Evolutionary conservation across 2,329 filamentous ascomycete species (phyloP), one percentile per base, ranked within the genome.

Genomic region (Fusarium marasasianum): DNA sequence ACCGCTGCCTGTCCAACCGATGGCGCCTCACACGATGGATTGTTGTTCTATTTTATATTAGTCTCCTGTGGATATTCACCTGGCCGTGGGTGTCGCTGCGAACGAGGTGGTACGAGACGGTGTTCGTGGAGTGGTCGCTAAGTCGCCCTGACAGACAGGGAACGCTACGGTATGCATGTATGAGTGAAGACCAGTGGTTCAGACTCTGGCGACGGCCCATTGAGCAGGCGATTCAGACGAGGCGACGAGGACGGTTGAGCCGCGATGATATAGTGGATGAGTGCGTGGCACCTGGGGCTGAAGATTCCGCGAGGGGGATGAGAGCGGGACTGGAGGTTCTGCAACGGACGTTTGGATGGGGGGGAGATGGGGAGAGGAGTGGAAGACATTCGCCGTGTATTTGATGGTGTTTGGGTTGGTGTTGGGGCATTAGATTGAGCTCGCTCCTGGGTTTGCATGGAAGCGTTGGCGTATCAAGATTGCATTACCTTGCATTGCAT

Each of bases 1-100:
- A 89, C 60, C 85, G 88, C 9, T 89, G 88, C 74, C 85, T 83
- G 57, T 84, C 90, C 68, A 94, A 94, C 78, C 82, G 85, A 37
- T 93, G 91, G 89, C 89, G 93, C 1, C 83, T 91, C 51, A 91
- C 86, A 2, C 80, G 79, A 12, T 94, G 91, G 90, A 84, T 94
- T 50, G 84, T 87, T 47, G 89, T 89, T 85, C 50, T 93, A 15
- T 93, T 91, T 82, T 90, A 89, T 78, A 80, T 93, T 11, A 90
- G 90, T 0, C 89, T 94, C 68, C 81, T 93, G 18, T 92, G 92
- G 87, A 77, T 95, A 64, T 85, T 95, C 74, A 84, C 88, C 7
- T 95, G 93, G 93, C 93, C 93, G 0, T 87, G 89, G 64, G 85
- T 95, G 18, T 91, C 89, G 82, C 87, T 94, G 79, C 82, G 87